phyloP scores from a whole-genome alignment of 768 basidiomycete species.

The Lentinus tigrinus region DNA sequence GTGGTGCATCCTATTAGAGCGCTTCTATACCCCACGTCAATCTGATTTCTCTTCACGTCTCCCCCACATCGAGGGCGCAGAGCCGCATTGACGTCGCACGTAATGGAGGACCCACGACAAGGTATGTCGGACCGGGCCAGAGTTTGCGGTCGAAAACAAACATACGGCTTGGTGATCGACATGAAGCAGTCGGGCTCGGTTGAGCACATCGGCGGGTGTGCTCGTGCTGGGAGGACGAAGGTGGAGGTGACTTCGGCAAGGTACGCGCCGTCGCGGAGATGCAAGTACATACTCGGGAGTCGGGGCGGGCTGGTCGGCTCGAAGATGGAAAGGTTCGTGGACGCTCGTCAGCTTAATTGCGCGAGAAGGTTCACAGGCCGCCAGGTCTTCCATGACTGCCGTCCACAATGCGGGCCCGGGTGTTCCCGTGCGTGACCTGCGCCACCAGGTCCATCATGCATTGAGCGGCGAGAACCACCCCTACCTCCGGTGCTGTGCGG shows the following conservation, averaged over 20 bases:
- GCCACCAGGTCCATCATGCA: neutral
- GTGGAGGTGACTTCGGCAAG: neutral
- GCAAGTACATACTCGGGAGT: no score
- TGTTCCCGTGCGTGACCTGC: neutral
- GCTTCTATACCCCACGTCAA: slow-evolving; percentile 8
- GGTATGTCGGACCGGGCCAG: neutral
- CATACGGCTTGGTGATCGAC: neutral
- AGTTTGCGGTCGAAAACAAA: neutral
- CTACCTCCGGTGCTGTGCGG: neutral
- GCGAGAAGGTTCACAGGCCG: neutral
- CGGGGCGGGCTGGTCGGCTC: no score
- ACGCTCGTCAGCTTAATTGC: neutral
- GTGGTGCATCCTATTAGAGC: neutral
- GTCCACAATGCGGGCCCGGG: neutral
- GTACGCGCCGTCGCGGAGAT: neutral
- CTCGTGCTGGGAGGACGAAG: neutral
- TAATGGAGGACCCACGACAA: neutral
- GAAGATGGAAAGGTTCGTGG: neutral
- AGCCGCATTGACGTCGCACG: neutral
- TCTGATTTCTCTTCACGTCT: neutral
- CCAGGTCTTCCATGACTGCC: neutral
- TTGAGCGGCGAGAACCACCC: neutral
- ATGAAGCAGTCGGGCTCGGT: no score
- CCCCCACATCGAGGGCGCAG: neutral
- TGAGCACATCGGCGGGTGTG: no score